phyloP scores from a whole-genome alignment of 2,329 filamentous ascomycete genomes.

The Cadophora malorum region DNA sequence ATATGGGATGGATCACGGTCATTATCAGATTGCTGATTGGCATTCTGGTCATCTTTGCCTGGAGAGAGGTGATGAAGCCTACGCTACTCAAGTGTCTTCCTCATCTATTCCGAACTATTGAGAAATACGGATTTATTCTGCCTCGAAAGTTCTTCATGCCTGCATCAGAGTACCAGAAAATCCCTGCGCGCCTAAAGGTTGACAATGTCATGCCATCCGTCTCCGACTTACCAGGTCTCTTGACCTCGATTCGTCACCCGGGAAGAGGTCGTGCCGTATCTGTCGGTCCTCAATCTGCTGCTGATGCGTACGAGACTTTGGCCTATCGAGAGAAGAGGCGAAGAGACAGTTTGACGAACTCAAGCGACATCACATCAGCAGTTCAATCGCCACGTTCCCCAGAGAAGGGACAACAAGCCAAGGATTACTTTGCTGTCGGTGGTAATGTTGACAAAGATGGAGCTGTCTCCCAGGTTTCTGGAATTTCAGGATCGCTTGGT shows the following conservation, averaged over 20 bases:
- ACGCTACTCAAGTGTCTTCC: conserved; percentile 78
- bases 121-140: conserved; percentile 77
- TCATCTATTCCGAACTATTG: conserved; percentile 85
- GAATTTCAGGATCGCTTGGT: conserved; percentile 55
- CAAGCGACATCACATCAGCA: conserved; percentile 27
- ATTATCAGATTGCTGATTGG: conserved; percentile 76
- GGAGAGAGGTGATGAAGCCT: conserved; percentile 91
- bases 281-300: conserved; percentile 91
- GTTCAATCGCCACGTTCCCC: conserved; percentile 30
- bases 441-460: conserved; percentile 36
- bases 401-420: conserved; percentile 11
- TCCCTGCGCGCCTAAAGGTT: conserved; percentile 74
- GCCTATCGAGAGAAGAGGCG: conserved; percentile 82
- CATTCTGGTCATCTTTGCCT: conserved; percentile 83
- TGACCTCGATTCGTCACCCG: conserved; percentile 82
- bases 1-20: conserved; percentile 70
- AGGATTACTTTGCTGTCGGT: conserved; percentile 29
- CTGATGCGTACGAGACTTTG: conserved; percentile 93
- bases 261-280: conserved; percentile 81
- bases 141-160: conserved; percentile 91
- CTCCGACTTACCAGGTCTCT: conserved; percentile 83
- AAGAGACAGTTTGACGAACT: conserved; percentile 57
- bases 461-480: conserved; percentile 40
- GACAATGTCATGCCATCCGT: conserved; percentile 91
- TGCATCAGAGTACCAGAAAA: conserved; percentile 87